These are phyloP conservation scores for Breynia disticha DNA, from an alignment of 441 rosid species.

Conservation along the genomic window DNA sequence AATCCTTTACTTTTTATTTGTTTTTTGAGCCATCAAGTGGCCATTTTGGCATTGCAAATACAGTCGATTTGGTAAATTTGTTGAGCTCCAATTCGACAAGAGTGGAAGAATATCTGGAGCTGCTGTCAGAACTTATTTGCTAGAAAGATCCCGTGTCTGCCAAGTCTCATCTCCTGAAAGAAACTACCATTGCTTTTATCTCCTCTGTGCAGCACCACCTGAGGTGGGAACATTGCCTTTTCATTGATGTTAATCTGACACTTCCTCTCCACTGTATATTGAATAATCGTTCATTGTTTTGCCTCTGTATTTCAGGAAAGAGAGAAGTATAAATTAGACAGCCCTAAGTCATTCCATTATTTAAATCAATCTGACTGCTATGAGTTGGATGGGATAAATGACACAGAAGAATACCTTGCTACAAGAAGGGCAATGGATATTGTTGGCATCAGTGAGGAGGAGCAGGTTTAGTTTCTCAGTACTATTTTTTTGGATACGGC, in stretches of 20 bases:
- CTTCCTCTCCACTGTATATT: neutral
- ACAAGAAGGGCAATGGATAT: constrained; percentile 99
- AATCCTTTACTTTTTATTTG: too few species aligned
- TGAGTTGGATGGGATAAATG: constrained; percentile 81
- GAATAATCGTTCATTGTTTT: constrained; percentile 7
- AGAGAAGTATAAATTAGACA: constrained; percentile 69
- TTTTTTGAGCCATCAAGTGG: neutral
- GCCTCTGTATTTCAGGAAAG: constrained; percentile 47
- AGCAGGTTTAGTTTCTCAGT: constrained; percentile 57
- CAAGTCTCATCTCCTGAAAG: constrained; percentile 98
- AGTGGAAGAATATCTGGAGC: constrained; percentile 99
- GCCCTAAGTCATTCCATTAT: constrained; percentile 72
- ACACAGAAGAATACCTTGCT: constrained; percentile 89
- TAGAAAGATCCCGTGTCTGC: constrained; percentile 99
- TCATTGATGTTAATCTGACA: too few species aligned
- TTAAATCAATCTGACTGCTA: constrained; percentile 87
- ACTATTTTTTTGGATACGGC: constrained; percentile 6
- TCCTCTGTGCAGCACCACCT: constrained; percentile 92
- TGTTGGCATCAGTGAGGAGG: constrained; percentile 94
- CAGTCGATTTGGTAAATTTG: constrained; percentile 99
- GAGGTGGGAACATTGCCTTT: constrained; percentile 53
- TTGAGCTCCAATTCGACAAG: constrained; percentile 97
- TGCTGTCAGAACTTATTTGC: constrained; percentile 93
- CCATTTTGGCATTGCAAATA: constrained; percentile 27
- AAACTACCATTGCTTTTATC: constrained; percentile 97